phyloP scores from a whole-genome alignment of 495 filamentous ascomycete genomes.

The Aspergillus campestris region DNA sequence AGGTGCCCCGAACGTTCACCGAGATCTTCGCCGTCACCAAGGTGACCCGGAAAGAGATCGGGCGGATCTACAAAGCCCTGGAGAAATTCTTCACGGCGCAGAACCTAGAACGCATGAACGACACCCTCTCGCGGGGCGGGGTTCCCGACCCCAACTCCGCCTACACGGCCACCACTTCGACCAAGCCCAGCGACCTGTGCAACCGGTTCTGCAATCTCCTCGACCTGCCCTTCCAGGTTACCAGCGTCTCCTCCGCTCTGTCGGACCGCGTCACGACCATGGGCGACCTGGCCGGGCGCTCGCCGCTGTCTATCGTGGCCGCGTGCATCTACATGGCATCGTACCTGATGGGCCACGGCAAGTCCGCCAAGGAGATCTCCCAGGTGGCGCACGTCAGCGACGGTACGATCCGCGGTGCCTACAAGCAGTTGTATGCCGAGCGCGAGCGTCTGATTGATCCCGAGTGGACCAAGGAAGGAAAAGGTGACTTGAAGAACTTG shows the following conservation, averaged over 20 bases:
- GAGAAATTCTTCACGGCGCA: constrained; percentile 73
- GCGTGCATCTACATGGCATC: constrained; percentile 95
- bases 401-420: constrained; percentile 90
- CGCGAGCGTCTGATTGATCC: constrained; percentile 65
- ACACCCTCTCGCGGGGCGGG: constrained; percentile 39
- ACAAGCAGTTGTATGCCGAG: constrained; percentile 72
- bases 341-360: constrained; percentile 68
- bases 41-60: constrained; percentile 94
- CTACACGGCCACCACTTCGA: constrained; percentile 69
- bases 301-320: constrained; percentile 86
- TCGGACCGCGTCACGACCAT: constrained; percentile 63
- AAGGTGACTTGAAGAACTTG: constrained; percentile 59
- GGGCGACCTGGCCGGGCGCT: constrained; percentile 80
- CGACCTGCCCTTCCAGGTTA: constrained; percentile 55
- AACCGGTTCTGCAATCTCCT: constrained; percentile 83
- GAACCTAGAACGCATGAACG: constrained; percentile 44
- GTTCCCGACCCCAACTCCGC: constrained; percentile 41
- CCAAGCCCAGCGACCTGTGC: constrained; percentile 77
- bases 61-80: constrained; percentile 84
- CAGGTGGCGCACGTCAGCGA: constrained; percentile 79
- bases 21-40: constrained; percentile 90
- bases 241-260: constrained; percentile 62
- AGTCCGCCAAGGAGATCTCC: constrained; percentile 77
- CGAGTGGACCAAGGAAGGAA: constrained; percentile 63
- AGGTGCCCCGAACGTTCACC: constrained; percentile 79